phyloP scores from a whole-genome alignment of 2,329 filamentous ascomycete species.

The Ceratocystis destructans region DNA sequence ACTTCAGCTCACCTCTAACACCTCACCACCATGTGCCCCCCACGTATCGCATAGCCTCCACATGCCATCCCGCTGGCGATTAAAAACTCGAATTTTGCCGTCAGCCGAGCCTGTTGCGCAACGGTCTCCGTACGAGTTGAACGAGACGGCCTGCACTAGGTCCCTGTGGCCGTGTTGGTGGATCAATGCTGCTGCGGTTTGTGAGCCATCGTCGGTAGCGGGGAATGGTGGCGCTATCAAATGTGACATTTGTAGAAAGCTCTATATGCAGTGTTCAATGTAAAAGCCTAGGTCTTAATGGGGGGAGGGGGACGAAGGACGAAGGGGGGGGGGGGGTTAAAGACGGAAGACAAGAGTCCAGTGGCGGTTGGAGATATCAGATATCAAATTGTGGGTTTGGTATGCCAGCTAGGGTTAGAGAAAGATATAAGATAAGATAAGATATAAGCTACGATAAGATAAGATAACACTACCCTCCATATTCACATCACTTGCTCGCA shows the following conservation, averaged over 20 bases:
- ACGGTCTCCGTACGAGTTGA: conserved; percentile 84
- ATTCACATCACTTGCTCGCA: neutral
- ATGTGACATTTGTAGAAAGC: conserved; percentile 14
- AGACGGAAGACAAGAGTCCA: neutral
- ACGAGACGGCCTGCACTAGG: conserved; percentile 70
- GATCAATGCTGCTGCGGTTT: conserved; percentile 43
- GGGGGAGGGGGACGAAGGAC: neutral
- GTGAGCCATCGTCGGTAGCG: conserved; percentile 30
- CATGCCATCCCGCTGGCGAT: conserved; percentile 59
- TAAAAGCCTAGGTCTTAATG: neutral
- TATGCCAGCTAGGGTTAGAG: neutral
- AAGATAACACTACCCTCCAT: neutral
- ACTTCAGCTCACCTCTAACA: conserved; percentile 56
- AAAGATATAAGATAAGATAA: neutral
- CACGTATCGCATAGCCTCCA: conserved; percentile 79
- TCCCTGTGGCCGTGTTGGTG: conserved; percentile 65
- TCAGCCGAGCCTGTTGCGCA: conserved; percentile 86
- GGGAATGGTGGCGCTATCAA: conserved; percentile 18
- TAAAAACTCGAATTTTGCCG: conserved; percentile 85
- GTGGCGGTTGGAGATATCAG: neutral
- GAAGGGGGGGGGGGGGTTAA: neutral
- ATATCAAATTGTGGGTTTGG: neutral
- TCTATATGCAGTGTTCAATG: neutral
- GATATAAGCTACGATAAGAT: neutral
- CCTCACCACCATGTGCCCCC: conserved; percentile 80